Base-by-base conservation (phyloP, 176 grass and related monocot genomes). In the Bonia amplexicaulis region DNA sequence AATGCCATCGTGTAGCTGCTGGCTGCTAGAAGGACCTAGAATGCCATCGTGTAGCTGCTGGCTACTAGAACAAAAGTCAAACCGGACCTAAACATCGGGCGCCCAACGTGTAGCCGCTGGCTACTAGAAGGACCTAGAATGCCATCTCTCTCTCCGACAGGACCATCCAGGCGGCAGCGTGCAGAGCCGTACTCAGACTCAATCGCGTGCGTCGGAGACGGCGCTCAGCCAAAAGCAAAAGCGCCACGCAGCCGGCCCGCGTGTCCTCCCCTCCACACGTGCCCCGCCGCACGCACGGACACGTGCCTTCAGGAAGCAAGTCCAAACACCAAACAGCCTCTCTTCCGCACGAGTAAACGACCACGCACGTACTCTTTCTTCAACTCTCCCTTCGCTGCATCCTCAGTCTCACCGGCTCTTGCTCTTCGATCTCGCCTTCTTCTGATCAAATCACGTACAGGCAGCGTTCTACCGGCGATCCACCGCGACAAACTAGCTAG, bases 201-300 rank as follows among this genome's bases (percentile, higher is more conserved):
- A 3, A 33, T 33, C 31, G 3, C 31, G 31, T 33, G 31, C 31
- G 3, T 33, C 31, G 31, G 31, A 6, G 3, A 45, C 8, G 42
- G 42, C 7, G 42, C 35, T 37, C 35, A 37, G 5, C 35, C 3
- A 1, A 45, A 10, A 45, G 42, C 44, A 4, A 41, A 71, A 25
- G 66, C 15, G 80, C 80, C 80, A 71, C 82, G 82, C 20, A 63
- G 12, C 82, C 82, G 3, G 8, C 12, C 40, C 29, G 44, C 88
- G 88, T 73, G 88, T 66, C 88, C 33, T 20, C 66, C 15, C 5
- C 39, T 7, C 1, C 58, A 58, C 53, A 83, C n/a, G 66, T 49
- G 84, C 73, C 84, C 23, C 66, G 45, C 37, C 73, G 72, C 73
- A 41, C 19, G 73, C 39, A 6, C 46, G 0, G 73, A 66, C 88